Evolutionary conservation across 2,329 filamentous ascomycete species (phyloP).

Genomic region (Acrocalymma vagum): DNA sequence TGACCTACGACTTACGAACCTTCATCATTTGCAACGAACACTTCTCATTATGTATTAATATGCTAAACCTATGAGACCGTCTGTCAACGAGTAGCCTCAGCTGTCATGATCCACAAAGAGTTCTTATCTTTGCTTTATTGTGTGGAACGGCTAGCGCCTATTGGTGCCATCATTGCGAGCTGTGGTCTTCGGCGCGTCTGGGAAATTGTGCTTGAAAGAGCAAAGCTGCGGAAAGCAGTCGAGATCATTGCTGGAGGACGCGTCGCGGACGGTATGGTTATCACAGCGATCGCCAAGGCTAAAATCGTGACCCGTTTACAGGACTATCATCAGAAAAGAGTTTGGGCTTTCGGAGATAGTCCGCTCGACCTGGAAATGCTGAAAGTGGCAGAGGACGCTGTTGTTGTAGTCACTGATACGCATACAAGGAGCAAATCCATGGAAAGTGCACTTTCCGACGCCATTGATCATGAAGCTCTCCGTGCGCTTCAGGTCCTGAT

Average conservation of each 20-base stretch:
- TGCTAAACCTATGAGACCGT: too few relatives aligned
- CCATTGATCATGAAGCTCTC: conserved; percentile 53
- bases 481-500: conserved; percentile 58
- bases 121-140: conserved; percentile 55
- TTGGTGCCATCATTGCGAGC: conserved; percentile 62
- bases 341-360: conserved; percentile 70
- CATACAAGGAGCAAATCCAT: conserved; percentile 59
- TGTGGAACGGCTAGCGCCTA: conserved; percentile 39
- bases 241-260: conserved; percentile 63
- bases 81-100: conserved; percentile 56
- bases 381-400: conserved; percentile 58
- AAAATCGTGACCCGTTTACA: conserved; percentile 55
- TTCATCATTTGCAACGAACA: too few relatives aligned
- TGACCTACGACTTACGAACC: too few relatives aligned
- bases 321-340: conserved; percentile 42
- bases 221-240: conserved; percentile 53
- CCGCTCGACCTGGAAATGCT: conserved; percentile 68
- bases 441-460: conserved; percentile 54
- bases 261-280: conserved; percentile 57
- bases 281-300: conserved; percentile 62
- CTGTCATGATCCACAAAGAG: conserved; percentile 57
- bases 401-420: conserved; percentile 64
- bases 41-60: too few relatives aligned
- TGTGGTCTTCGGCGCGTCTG: conserved; percentile 64
- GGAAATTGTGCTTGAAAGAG: conserved; percentile 60